Evolutionary conservation across 352 stramenopile genomes (phyloP), one percentile per base, ranked within the genome.

Genomic region (Plasmopara muralis): DNA sequence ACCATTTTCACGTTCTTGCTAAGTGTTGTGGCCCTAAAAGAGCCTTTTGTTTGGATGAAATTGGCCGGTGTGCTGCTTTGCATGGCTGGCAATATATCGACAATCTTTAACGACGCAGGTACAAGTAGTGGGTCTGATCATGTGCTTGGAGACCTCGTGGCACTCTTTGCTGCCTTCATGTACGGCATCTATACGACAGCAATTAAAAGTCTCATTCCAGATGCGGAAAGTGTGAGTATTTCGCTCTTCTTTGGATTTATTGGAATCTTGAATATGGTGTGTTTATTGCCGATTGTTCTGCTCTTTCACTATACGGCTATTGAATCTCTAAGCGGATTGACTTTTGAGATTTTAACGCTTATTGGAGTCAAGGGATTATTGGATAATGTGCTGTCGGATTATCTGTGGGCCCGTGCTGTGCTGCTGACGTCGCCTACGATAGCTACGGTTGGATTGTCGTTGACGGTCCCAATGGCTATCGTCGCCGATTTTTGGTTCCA

Each of bases 381-480:
- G 20, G 87, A 98, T 68, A 98, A 97, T 67, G 92, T 98, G 10
- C 62, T 98, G 9, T 93, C 85, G 8, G 93, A 98, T 64, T 98
- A 97, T 55, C 71, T 98, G 9, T 99, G 93, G 93, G 94, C 94
- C 2, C 71, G 89, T 33, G 81, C 94, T 4, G 91, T 99, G 30
- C 63, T 98, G 35, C 83, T 98, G 40, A 98, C 94, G 29, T 97
- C 84, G 13, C 90, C 96, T 18, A 98, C 96, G 5, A 89, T 98
- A 20, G 95, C 95, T 12, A 98, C 93, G 0, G 92, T 99, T 16
- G 93, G 92, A 15, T 82, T 98, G 39, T 96, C 89, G 29, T 79
- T 99, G 30, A 99, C 96, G 6, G 97, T 99, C 18, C 95, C 95
- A 15, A 71, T 98, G 53, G 95, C 95, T 8, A 97, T 98, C 61